Base-by-base conservation (phyloP, 306 rosid genomes). In the Hippophae tibetana region DNA sequence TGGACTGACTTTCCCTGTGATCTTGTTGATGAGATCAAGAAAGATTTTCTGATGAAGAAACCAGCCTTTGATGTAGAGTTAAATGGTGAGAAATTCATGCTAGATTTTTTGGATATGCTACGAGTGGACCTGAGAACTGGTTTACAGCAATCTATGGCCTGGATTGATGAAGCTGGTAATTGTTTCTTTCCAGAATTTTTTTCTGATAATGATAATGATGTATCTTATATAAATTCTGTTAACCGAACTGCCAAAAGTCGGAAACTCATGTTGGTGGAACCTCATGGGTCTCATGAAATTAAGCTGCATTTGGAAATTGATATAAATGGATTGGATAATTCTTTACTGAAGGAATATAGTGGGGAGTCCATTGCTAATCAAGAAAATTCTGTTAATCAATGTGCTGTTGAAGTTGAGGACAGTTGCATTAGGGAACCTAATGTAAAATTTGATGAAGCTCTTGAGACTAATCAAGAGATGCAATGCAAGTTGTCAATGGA, bases 151-250 rank as follows among this genome's bases (percentile, higher is more conserved):
- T 53, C 48, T 44, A 52, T 73, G 62, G 78, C 73, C 46, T 73
- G 78, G 78, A 62, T 67, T 52, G 73, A 73, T 58, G 78, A 73
- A 50, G 62, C 54, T 23, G 73, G 70, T 49, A 26, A 31, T 8
- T 68, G 73, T 47, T 73, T 73, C 69, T 68, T 73, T 52, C 73
- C 74, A 9, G 69, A 62, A 68, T 11, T 62, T 40, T 48, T 51
- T 45, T 44, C 61, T 5, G 65, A 71, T 40, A 52, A 65, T 52
- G 68, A 14, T 44, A 7, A 41, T 27, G 42, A 54, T 54, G 58
- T 8, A 54, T 13, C 41, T 8, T 9, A 9, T 26, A 13, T 54
- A 9, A 14, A 57, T 57, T 1, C n/a, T 6, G 47, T 11, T 41
- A n/a, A 9, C 43, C 26, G 5, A 13, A 7, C 10, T 26, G 11